phyloP scores from a whole-genome alignment of 495 filamentous ascomycete species.

The Staphylotrichum tortipilum region DNA sequence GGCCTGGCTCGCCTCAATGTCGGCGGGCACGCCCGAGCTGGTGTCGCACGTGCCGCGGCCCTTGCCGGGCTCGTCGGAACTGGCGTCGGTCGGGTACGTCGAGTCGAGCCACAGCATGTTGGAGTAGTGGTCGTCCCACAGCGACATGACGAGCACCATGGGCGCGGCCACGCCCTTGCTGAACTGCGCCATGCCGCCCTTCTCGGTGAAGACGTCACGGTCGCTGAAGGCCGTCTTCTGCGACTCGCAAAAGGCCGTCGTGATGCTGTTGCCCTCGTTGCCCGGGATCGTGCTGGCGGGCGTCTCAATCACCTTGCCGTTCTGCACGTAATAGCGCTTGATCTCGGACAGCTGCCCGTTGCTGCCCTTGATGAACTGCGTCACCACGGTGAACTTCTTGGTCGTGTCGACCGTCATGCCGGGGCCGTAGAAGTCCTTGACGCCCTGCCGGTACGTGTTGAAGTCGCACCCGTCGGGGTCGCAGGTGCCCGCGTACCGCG shows the following conservation, averaged over 20 bases:
- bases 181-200: conserved; percentile 54
- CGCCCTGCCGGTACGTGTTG: conserved; percentile 63
- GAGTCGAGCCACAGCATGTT: conserved; percentile 85
- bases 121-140: conserved; percentile 70
- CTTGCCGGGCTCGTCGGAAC: conserved; percentile 46
- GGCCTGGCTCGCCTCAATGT: conserved; percentile 45
- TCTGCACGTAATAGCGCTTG: conserved; percentile 63
- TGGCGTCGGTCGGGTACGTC: conserved; percentile 53
- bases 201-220: conserved; percentile 45
- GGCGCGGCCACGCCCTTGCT: conserved; percentile 46
- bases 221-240: conserved; percentile 57
- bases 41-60: conserved; percentile 60
- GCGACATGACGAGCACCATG: conserved; percentile 70
- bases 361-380: conserved; percentile 50
- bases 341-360: conserved; percentile 52
- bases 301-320: conserved; percentile 52
- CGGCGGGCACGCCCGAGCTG: conserved; percentile 49
- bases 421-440: conserved; percentile 54
- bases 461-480: conserved; percentile 69
- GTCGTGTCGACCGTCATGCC: conserved; percentile 55
- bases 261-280: conserved; percentile 50
- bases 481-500: conserved; percentile 51
- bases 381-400: conserved; percentile 63
- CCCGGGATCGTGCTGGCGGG: conserved; percentile 45
- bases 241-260: conserved; percentile 48